A percentile compares a stretch with the other conserved stretches of the same genome.
These are phyloP conservation scores for Nymphaea thermarum DNA, from an alignment of 164 flowering plant species.

Conservation along the genomic window DNA sequence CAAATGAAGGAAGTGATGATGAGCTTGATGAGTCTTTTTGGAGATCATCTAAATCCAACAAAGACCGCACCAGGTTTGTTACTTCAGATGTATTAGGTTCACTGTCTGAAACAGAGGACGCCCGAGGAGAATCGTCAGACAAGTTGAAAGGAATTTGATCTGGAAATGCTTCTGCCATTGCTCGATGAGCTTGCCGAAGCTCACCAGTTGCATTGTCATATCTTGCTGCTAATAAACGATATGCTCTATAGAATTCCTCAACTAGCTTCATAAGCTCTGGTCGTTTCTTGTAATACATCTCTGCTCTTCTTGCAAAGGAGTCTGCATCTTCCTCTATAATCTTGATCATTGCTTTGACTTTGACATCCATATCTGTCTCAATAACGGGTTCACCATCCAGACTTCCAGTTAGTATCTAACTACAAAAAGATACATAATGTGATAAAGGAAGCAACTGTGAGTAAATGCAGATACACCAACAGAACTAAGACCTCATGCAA, in stretches of 20 bases:
- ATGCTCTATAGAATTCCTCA: constrained; percentile 85
- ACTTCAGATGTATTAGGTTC: constrained; percentile 51
- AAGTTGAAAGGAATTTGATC: constrained; percentile 44
- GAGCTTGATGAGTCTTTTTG: constrained; percentile 31
- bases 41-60: constrained; percentile 36
- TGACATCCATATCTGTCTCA: constrained; percentile 67
- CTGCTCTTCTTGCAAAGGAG: constrained; percentile 91
- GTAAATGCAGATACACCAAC: too few relatives aligned
- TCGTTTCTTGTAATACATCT: constrained; percentile 92
- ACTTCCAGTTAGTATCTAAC: neutral
- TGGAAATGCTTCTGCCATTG: constrained; percentile 36
- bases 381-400: neutral
- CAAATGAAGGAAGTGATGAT: constrained; percentile 22
- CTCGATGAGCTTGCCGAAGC: constrained; percentile 79
- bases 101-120: constrained; percentile 24
- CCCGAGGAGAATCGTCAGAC: constrained; percentile 40
- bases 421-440: neutral
- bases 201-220: constrained; percentile 81
- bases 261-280: constrained; percentile 93
- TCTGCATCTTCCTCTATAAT: constrained; percentile 96
- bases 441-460: neutral
- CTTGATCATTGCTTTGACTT: constrained; percentile 90
- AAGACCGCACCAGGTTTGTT: constrained; percentile 22
- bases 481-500: too few relatives aligned
- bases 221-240: constrained; percentile 93